These are phyloP conservation scores for Nicotiana tabacum DNA, from an alignment of 257 asterid genomes.

Conservation along the genomic window DNA sequence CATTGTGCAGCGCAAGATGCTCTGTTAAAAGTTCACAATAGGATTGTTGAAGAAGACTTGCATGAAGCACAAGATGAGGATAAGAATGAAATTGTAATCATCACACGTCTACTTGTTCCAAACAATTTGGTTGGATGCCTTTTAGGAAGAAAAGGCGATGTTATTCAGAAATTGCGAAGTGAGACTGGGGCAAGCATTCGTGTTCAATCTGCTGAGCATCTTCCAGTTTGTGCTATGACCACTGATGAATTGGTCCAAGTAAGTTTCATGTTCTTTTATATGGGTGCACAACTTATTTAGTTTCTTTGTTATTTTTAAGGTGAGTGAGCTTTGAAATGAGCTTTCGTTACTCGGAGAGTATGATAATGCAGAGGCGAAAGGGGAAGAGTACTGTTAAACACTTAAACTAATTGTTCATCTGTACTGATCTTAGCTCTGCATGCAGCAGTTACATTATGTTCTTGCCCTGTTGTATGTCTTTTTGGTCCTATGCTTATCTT, in stretches of 20 bases:
- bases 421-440: neutral
- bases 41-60: constrained; percentile 65
- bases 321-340: neutral
- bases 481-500: neutral
- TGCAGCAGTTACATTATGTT: neutral
- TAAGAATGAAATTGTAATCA: constrained; percentile 42
- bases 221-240: constrained; percentile 59
- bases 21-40: constrained; percentile 67
- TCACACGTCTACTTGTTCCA: constrained; percentile 67
- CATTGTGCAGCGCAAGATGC: constrained; percentile 89
- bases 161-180: constrained; percentile 72
- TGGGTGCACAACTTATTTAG: neutral
- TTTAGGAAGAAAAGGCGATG: constrained; percentile 76
- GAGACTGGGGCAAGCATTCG: constrained; percentile 84
- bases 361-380: neutral
- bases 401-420: neutral
- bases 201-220: constrained; percentile 59
- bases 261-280: constrained; percentile 14
- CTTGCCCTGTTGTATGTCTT: neutral
- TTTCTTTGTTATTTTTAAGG: constrained; percentile 1
- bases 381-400: neutral
- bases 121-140: constrained; percentile 64
- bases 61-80: constrained; percentile 30
- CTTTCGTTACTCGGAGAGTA: neutral
- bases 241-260: constrained; percentile 75